Conservation (phyloP, 2,329 filamentous ascomycete species). For the Colletotrichum cordylinicola region DNA sequence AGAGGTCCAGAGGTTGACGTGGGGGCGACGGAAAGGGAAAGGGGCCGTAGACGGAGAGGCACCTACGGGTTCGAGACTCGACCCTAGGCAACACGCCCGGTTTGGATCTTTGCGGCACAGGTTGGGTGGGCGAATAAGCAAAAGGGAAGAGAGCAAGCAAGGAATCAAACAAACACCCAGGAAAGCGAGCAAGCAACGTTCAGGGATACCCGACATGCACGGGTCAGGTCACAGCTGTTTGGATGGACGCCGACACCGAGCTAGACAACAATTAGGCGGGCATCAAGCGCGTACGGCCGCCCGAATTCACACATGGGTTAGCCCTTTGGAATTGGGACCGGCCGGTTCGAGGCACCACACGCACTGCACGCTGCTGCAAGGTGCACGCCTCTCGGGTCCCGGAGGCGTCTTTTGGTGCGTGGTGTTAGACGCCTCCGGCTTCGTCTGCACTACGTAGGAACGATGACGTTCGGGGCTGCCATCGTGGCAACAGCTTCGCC, state of each 20-base stretch:
- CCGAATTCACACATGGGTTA: not conserved
- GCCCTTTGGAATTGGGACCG: not conserved
- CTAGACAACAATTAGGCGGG: not conserved
- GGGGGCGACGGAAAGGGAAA: slow-evolving; percentile 17
- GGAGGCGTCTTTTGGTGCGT: not conserved
- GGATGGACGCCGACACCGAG: not conserved
- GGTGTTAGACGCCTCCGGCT: not conserved
- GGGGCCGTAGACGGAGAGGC: not conserved
- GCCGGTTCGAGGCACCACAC: slow-evolving; percentile 1
- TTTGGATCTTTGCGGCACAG: slow-evolving; percentile 4
- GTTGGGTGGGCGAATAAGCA: not conserved
- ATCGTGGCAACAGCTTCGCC: not conserved
- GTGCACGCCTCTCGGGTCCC: not conserved
- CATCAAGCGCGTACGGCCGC: not conserved
- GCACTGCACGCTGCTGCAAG: not conserved
- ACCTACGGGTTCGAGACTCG: slow-evolving; percentile 9
- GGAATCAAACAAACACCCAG: not conserved
- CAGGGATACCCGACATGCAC: not conserved
- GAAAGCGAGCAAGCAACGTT: not conserved
- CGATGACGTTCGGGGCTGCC: not conserved
- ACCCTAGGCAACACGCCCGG: not conserved
- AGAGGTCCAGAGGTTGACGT: not conserved
- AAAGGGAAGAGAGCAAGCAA: not conserved
- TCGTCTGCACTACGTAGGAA: not conserved
- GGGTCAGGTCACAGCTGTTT: not conserved